phyloP scores from a whole-genome alignment of 257 asterid genomes.

The Solanum peruvianum region DNA sequence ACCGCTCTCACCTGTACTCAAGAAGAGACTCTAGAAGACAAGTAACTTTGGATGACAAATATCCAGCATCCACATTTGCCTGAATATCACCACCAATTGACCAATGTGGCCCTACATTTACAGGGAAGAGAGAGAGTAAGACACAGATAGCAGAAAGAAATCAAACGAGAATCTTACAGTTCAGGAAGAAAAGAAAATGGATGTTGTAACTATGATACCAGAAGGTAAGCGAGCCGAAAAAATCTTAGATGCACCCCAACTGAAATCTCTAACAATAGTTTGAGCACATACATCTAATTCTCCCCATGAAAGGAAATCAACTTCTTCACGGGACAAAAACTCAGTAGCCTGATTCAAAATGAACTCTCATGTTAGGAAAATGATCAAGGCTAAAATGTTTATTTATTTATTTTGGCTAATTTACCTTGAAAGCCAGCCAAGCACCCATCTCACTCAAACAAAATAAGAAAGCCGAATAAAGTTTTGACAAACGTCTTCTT shows the following conservation, averaged over 20 bases:
- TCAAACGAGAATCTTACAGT: neutral
- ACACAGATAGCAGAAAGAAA: neutral
- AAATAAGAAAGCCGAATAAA: conserved; percentile 24
- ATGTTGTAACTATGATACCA: conserved; percentile 21
- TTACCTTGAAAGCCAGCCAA: conserved; percentile 73
- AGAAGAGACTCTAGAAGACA: conserved; percentile 37
- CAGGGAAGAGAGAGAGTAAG: neutral
- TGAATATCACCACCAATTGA: conserved; percentile 11
- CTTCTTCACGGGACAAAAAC: conserved; percentile 25
- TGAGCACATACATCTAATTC: conserved; percentile 28
- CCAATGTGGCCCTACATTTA: conserved; percentile 26
- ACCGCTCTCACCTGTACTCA: neutral
- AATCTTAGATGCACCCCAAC: conserved; percentile 35
- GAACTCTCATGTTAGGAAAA: neutral
- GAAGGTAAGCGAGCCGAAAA: conserved; percentile 32
- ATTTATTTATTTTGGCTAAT: neutral
- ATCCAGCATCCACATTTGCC: conserved; percentile 34
- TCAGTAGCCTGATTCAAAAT: conserved; percentile 48
- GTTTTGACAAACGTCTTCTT: conserved; percentile 25
- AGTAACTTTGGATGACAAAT: conserved; percentile 41
- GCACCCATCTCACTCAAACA: conserved; percentile 63
- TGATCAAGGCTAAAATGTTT: neutral
- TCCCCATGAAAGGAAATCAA: conserved; percentile 29
- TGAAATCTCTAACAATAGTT: conserved; percentile 28
- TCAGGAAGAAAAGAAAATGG: neutral